Base-by-base conservation (phyloP, 768 basidiomycete genomes). In the Termitomyces sp. region DNA sequence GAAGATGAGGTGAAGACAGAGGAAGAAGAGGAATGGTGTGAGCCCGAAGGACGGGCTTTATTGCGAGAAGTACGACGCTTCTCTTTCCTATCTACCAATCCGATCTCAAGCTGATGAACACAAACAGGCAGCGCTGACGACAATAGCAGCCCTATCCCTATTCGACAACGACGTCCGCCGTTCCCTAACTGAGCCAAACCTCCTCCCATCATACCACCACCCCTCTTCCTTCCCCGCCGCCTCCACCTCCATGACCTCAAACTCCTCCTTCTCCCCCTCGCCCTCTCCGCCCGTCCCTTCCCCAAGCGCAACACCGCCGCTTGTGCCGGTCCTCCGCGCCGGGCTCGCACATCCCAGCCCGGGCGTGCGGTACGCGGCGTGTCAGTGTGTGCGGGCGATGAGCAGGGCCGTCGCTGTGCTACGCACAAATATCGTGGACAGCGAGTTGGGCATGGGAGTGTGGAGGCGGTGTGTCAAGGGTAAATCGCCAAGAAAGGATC, bases 281-380 rank as follows among this genome's bases (percentile, higher is more conserved):
- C 46, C 34, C 18, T 55, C 50, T 4, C 49, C 46, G 9, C 49
- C 57, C 36, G 37, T 37, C 26, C 16, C 42, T 26, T 18, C 16
- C 34, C 27, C 29, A 44, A 14, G 29, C 42, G 82, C 84, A 73
- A 9, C 74, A 8, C 74, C 79, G 16, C 74, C 73, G 1, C 69
- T 91, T 41, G 69, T 71, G 24, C 66, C 69, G 0, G 32, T 79
- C 26, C 69, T 92, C 32, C 76, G 82, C 56, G 65, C 69, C 2
- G 80, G 81, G 13, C 77, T 94, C 8, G 61, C 76, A 0, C 86
- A 91, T 54, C 79, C 76, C 0, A 81, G 87, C 56, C 75, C 85
- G 16, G 91, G 90, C 1, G 87, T 95, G 3, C 83, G 94, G 6
- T 91, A 90, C 46, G 92, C 91, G 0, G 90, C 91, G 0, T 94